Conservation (phyloP, 1,284 basidiomycete genomes). For the Nidula niveotomentosa region DNA sequence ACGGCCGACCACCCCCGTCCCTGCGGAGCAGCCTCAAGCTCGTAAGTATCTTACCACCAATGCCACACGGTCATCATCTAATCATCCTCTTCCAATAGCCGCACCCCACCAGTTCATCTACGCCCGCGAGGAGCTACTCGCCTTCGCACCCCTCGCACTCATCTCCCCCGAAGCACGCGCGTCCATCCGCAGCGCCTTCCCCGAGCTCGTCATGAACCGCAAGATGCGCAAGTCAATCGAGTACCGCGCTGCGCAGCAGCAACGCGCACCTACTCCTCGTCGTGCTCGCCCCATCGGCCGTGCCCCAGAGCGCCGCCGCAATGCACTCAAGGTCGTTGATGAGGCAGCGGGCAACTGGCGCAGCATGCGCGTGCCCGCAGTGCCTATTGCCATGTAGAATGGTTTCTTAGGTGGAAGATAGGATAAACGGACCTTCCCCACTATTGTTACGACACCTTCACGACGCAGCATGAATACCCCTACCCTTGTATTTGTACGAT, state of each 20-base stretch:
- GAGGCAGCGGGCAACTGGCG: neutral
- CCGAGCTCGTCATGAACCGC: conserved; percentile 34
- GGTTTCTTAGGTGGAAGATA: too few species aligned
- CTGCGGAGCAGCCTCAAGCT: neutral
- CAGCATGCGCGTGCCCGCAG: neutral
- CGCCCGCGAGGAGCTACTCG: conserved; percentile 18
- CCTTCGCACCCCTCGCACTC: conserved; percentile 21
- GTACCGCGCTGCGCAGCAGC: conserved; percentile 19
- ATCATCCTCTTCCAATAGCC: neutral
- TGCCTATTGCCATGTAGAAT: neutral
- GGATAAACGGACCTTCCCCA: too few species aligned
- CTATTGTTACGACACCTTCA: too few species aligned
- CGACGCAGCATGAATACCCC: too few species aligned
- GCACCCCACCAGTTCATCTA: conserved; percentile 15
- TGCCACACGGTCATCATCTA: too few species aligned
- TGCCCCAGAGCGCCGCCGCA: conserved; percentile 12
- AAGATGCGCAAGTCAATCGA: conserved; percentile 34
- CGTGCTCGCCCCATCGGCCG: conserved; percentile 12
- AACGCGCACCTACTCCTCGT: conserved; percentile 2
- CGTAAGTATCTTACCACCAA: neutral
- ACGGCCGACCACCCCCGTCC: too few species aligned
- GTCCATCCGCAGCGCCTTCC: conserved; percentile 23
- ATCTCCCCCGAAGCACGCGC: conserved; percentile 22
- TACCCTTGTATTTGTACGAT: too few species aligned
- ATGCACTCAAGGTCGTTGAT: conserved; percentile 8